Evolutionary conservation across 371 early-diverging fungal species (phyloP).

Genomic region (Furculomyces boomerangus): DNA sequence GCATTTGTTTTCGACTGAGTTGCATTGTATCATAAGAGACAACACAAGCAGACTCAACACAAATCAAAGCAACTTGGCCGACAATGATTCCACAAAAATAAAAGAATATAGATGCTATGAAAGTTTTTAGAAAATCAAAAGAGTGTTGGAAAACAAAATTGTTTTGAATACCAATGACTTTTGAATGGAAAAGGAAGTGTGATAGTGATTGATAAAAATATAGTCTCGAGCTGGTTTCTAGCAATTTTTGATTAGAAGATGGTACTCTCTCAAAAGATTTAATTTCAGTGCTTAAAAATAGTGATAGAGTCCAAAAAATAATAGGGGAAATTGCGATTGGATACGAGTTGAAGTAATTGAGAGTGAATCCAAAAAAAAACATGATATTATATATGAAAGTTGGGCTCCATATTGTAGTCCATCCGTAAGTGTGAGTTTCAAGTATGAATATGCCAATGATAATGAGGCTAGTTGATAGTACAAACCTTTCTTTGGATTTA

Average conservation of each 20-base stretch:
- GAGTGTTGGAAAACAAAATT: neutral
- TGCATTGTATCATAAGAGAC: neutral
- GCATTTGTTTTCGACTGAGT: constrained; percentile 1
- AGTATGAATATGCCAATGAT: neutral
- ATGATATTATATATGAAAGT: neutral
- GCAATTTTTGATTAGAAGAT: neutral
- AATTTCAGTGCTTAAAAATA: neutral
- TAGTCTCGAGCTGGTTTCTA: neutral
- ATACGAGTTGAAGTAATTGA: neutral
- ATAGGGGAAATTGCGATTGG: neutral
- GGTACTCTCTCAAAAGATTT: neutral
- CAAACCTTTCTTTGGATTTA: neutral
- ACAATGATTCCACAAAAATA: neutral
- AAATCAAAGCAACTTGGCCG: neutral
- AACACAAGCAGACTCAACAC: neutral
- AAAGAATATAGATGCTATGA: neutral
- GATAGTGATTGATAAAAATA: neutral
- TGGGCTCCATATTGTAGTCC: neutral
- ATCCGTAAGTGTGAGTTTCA: neutral
- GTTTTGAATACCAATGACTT: neutral
- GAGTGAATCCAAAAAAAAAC: neutral
- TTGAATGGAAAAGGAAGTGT: neutral
- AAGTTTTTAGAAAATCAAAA: neutral
- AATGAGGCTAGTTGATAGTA: neutral
- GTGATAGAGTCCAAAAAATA: neutral